A percentile compares a stretch with the other conserved stretches of the same genome.
phyloP scores from a whole-genome alignment of 495 filamentous ascomycete species.

The Penicillium ochrochloron region DNA sequence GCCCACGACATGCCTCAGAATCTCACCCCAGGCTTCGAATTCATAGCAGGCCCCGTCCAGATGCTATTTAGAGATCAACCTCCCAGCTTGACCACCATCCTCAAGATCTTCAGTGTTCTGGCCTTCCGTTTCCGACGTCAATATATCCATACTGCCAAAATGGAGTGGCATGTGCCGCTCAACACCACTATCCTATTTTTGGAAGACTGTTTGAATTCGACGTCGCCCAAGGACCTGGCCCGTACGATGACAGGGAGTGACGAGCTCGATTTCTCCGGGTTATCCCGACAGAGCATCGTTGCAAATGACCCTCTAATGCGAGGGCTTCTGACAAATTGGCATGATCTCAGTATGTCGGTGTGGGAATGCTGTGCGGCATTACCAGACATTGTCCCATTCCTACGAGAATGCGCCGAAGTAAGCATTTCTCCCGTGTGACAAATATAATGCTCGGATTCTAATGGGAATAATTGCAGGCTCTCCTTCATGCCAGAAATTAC shows the following conservation, averaged over 20 bases:
- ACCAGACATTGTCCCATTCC: conserved; percentile 36
- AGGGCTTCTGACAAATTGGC: conserved; percentile 35
- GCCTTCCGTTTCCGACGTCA: conserved; percentile 40
- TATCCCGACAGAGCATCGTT: conserved; percentile 31
- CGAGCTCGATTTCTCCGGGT: conserved; percentile 33
- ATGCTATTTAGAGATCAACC: conserved; percentile 39
- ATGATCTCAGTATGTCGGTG: conserved; percentile 36
- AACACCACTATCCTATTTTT: conserved; percentile 39
- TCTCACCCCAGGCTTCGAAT: conserved; percentile 37
- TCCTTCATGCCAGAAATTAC: conserved; percentile 37
- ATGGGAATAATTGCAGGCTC: conserved; percentile 25
- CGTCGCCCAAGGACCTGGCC: conserved; percentile 40
- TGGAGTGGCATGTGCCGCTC: conserved; percentile 43
- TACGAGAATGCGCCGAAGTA: conserved; percentile 46
- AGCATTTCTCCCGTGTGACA: background rate
- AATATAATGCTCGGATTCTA: conserved; percentile 7
- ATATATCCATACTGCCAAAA: conserved; percentile 41
- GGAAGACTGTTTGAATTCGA: conserved; percentile 38
- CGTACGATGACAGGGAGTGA: conserved; percentile 34
- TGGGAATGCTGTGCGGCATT: conserved; percentile 51
- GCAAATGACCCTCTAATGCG: conserved; percentile 26
- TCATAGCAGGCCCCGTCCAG: conserved; percentile 47
- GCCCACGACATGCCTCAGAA: conserved; percentile 17
- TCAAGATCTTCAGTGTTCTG: conserved; percentile 45
- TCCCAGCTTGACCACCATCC: conserved; percentile 34